Conservation (phyloP, 2,329 filamentous ascomycete species). For the Fusarium coicis region DNA sequence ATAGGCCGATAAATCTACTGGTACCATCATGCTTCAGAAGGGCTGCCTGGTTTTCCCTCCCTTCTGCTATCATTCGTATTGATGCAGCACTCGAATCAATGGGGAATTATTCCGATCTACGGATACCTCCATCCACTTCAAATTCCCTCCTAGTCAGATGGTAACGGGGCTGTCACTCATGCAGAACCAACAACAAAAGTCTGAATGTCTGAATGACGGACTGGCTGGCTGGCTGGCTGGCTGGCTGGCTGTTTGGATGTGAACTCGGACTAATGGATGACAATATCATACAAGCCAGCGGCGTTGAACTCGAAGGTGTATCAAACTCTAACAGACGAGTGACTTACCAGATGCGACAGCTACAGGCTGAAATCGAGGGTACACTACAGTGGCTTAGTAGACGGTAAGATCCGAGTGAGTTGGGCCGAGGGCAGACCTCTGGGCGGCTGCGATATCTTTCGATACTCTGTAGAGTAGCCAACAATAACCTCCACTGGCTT, state of each 20-base stretch:
- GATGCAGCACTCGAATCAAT: background rate
- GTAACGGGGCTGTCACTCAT: background rate
- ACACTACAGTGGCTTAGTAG: constrained; percentile 33
- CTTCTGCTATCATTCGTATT: background rate
- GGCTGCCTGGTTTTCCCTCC: background rate
- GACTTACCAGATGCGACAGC: constrained; percentile 33
- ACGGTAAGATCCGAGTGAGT: constrained; percentile 41
- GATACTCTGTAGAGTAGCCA: background rate
- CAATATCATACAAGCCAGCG: constrained; percentile 21
- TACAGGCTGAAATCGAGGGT: constrained; percentile 20
- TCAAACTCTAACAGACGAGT: constrained; percentile 31
- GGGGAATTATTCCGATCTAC: background rate
- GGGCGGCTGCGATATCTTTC: background rate
- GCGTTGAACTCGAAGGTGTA: constrained; percentile 26
- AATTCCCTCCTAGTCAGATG: background rate
- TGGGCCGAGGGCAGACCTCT: constrained; percentile 30
- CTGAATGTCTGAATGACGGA: background rate
- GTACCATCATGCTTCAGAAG: background rate
- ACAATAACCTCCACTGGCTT: background rate
- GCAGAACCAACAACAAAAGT: background rate
- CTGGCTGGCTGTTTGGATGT: constrained; percentile 8
- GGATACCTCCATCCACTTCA: background rate
- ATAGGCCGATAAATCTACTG: background rate
- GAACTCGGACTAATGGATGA: constrained; percentile 17
- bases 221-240: background rate